phyloP scores from a whole-genome alignment of 2,329 filamentous ascomycete species.

The Penicillium thymicola region DNA sequence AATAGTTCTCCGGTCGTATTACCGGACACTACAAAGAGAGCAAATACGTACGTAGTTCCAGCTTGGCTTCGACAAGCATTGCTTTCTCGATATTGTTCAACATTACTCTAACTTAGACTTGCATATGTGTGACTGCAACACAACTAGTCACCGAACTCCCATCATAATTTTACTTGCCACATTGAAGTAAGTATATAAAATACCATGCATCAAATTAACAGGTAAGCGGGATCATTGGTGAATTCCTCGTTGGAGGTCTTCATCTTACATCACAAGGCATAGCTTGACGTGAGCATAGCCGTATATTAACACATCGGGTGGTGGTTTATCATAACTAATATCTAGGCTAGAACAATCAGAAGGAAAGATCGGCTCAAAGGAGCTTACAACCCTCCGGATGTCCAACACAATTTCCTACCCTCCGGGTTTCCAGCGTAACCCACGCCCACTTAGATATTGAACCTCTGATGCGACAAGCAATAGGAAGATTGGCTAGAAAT shows the following conservation, averaged over 20 bases:
- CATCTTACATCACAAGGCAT: not conserved
- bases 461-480: not conserved
- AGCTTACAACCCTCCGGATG: not conserved
- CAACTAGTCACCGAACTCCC: not conserved
- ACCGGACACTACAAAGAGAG: not conserved
- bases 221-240: too few relatives aligned
- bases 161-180: not conserved
- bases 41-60: not conserved
- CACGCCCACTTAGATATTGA: not conserved
- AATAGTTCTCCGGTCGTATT: not conserved
- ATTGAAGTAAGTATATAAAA: not conserved
- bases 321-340: not conserved
- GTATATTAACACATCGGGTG: not conserved
- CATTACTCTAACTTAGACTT: not conserved
- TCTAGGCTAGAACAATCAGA: not conserved
- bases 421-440: not conserved
- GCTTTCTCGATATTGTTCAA: not conserved
- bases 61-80: too few relatives aligned
- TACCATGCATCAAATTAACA: too few relatives aligned
- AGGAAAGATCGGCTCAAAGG: not conserved
- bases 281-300: too few relatives aligned
- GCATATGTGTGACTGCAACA: not conserved
- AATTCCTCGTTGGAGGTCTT: not conserved
- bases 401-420: not conserved
- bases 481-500: not conserved